phyloP scores from a whole-genome alignment of 2,329 filamentous ascomycete species.

The Stagonosporopsis rhizophila region DNA sequence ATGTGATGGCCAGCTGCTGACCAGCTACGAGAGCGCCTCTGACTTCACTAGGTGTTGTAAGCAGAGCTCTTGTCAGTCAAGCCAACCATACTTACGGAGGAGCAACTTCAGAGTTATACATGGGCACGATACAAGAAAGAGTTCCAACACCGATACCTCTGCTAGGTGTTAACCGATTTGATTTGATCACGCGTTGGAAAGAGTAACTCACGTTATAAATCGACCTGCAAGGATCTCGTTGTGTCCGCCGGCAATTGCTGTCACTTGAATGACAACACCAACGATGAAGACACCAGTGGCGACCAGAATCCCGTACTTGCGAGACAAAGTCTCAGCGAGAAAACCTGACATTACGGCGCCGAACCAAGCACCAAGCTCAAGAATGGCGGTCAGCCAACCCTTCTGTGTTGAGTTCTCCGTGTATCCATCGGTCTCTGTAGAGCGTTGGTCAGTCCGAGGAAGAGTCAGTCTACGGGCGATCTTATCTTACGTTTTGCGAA shows the following conservation, averaged over 20 bases:
- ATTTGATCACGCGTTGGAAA: neutral
- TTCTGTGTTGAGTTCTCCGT: conserved; percentile 51
- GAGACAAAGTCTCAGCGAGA: conserved; percentile 71
- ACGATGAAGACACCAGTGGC: conserved; percentile 72
- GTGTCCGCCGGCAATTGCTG: conserved; percentile 63
- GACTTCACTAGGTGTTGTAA: conserved; percentile 62
- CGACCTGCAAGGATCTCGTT: conserved; percentile 72
- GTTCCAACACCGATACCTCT: conserved; percentile 70
- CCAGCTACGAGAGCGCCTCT: conserved; percentile 70
- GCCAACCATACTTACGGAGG: conserved; percentile 54
- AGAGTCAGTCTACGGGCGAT: too few species aligned
- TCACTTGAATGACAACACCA: conserved; percentile 73
- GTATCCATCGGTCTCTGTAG: conserved; percentile 53
- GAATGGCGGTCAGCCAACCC: conserved; percentile 65
- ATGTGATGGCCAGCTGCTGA: conserved; percentile 67
- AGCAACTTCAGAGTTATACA: conserved; percentile 55
- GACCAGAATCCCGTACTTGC: conserved; percentile 73
- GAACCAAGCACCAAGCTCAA: conserved; percentile 80
- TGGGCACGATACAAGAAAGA: conserved; percentile 70
- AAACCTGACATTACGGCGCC: conserved; percentile 74
- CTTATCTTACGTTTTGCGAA: conserved; percentile 49
- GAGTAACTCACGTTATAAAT: conserved; percentile 65
- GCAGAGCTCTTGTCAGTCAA: neutral
- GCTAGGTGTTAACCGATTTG: conserved; percentile 31
- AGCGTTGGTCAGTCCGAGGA: neutral